These are phyloP conservation scores for Paraphaeosphaeria sporulosa DNA, from an alignment of 2,329 filamentous ascomycete species.

Conservation along the genomic window DNA sequence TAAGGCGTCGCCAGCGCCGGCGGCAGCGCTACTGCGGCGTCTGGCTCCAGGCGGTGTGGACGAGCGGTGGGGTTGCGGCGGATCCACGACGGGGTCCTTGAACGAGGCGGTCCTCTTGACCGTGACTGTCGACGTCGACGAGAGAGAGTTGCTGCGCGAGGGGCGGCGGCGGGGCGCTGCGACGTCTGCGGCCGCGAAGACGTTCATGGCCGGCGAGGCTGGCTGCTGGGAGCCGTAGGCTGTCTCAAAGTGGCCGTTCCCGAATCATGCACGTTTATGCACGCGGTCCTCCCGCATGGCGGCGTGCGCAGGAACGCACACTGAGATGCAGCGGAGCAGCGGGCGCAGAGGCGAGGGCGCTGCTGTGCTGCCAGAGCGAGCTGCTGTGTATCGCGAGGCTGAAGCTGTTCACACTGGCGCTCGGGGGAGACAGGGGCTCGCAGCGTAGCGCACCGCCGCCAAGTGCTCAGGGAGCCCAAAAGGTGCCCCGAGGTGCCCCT, in stretches of 20 bases:
- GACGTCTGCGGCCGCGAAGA: conserved; percentile 28
- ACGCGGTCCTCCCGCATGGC: conserved; percentile 39
- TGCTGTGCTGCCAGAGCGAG: conserved; percentile 13
- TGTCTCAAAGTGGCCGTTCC: conserved; percentile 37
- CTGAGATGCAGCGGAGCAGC: conserved; percentile 4
- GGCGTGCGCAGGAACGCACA: conserved; percentile 36
- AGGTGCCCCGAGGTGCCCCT: not conserved
- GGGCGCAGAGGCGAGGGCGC: conserved; percentile 1
- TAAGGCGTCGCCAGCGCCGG: conserved; percentile 49
- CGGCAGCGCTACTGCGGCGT: conserved; percentile 52
- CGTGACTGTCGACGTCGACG: conserved; percentile 53
- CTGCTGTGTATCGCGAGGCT: conserved; percentile 3
- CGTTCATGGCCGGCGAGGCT: conserved; percentile 32
- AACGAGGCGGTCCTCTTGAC: conserved; percentile 53
- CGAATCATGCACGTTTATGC: conserved; percentile 30
- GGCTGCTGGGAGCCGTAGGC: conserved; percentile 15
- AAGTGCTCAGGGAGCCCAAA: not conserved
- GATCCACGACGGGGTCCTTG: conserved; percentile 38
- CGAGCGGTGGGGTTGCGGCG: conserved; percentile 34
- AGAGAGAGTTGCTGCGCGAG: conserved; percentile 53
- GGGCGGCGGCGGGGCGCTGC: conserved; percentile 30
- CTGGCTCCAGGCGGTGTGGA: conserved; percentile 39
- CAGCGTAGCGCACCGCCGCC: not conserved
- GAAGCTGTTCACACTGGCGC: conserved; percentile 4
- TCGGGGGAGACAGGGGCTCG: conserved; percentile 10